Conservation (phyloP, 2,329 filamentous ascomycete species). For the Blastomyces gilchristii region DNA sequence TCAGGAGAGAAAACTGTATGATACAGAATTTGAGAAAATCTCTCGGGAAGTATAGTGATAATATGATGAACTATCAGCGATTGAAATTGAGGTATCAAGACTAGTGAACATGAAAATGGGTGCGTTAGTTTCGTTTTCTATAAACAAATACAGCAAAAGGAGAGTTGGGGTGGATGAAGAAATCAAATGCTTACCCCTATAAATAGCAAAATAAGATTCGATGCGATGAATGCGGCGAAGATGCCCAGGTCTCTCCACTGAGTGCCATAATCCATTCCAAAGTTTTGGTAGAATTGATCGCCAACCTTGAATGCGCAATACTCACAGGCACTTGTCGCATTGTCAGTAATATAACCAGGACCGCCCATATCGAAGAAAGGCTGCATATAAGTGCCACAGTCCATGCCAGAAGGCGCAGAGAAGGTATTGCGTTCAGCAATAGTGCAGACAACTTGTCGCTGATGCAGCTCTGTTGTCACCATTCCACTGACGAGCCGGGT, state of each 20-base stretch:
- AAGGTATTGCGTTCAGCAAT: constrained; percentile 26
- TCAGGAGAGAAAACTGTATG: not conserved
- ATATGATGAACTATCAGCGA: constrained; percentile 18
- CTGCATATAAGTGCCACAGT: constrained; percentile 46
- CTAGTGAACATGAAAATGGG: constrained; percentile 16
- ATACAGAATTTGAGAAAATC: not conserved
- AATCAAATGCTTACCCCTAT: constrained; percentile 39
- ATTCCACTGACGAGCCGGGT: constrained; percentile 46
- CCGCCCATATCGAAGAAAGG: constrained; percentile 30
- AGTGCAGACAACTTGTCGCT: constrained; percentile 25
- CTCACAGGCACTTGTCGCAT: constrained; percentile 39
- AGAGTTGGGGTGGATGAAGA: not conserved
- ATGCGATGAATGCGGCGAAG: constrained; percentile 62
- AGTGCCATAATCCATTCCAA: constrained; percentile 56
- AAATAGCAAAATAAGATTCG: constrained; percentile 60
- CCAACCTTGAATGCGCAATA: constrained; percentile 64
- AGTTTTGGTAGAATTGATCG: constrained; percentile 64
- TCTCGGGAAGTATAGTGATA: no score
- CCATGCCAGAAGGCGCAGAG: constrained; percentile 49
- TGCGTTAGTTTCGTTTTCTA: constrained; percentile 10
- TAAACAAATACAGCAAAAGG: constrained; percentile 4
- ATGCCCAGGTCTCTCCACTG: constrained; percentile 80
- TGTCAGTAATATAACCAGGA: constrained; percentile 42
- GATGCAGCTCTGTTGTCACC: constrained; percentile 26
- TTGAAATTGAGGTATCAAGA: constrained; percentile 40